phyloP scores from a whole-genome alignment of 2,329 filamentous ascomycete species.

The Plectosphaerella plurivora region DNA sequence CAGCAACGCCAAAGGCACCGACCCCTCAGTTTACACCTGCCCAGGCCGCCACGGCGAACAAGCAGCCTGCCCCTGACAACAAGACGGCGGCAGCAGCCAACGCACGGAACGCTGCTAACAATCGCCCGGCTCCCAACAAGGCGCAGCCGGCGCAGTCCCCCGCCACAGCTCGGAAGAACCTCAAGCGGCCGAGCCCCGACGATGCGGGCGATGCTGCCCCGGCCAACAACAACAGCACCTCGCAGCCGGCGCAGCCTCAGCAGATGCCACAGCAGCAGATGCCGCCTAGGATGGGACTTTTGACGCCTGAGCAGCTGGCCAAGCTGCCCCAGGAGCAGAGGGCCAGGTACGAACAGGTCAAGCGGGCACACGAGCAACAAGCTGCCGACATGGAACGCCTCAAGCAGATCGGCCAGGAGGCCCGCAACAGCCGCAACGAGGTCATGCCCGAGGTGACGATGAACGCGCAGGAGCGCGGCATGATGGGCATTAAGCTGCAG shows the following conservation, averaged over 20 bases:
- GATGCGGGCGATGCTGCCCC: conserved; percentile 25
- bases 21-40: neutral
- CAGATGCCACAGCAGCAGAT: conserved; percentile 15
- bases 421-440: conserved; percentile 33
- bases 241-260: conserved; percentile 13
- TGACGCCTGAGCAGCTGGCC: conserved; percentile 33
- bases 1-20: conserved; percentile 3
- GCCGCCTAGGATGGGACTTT: conserved; percentile 15
- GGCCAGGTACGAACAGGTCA: conserved; percentile 35
- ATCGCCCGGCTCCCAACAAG: conserved; percentile 24
- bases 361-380: conserved; percentile 11
- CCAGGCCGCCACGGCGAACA: conserved; percentile 4
- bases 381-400: conserved; percentile 21
- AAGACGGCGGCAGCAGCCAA: conserved; percentile 9
- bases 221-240: conserved; percentile 9
- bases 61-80: conserved; percentile 13
- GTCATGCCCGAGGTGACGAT: conserved; percentile 41
- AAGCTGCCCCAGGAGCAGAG: conserved; percentile 39
- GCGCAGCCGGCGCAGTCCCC: conserved; percentile 33
- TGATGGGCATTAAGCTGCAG: conserved; percentile 38
- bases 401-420: conserved; percentile 32
- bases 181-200: conserved; percentile 48
- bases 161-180: conserved; percentile 34
- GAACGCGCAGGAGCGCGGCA: conserved; percentile 36
- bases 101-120: conserved; percentile 12